Evolutionary conservation across 352 stramenopile genomes (phyloP).

Genomic region (Phytophthora ramorum): DNA sequence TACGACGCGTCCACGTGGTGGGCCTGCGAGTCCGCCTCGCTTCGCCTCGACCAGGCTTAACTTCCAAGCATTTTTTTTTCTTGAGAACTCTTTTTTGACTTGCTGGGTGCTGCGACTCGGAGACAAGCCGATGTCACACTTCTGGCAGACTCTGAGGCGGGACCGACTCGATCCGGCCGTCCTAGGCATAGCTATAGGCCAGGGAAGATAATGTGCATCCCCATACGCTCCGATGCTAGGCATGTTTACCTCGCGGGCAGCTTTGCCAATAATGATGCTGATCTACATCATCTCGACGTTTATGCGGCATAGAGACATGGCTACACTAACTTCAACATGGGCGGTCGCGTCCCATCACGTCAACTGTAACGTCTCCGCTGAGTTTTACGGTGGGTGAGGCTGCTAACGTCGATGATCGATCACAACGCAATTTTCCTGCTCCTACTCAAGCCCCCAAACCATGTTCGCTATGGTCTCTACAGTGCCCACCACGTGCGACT

Average conservation of each 20-base stretch:
- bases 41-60: background rate
- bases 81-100: constrained; percentile 5
- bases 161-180: background rate
- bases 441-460: constrained; percentile 6
- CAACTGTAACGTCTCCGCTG: constrained; percentile 1
- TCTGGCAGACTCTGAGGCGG: background rate
- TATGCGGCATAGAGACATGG: constrained; percentile 9
- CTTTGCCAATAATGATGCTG: constrained; percentile 6
- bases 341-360: constrained; percentile 2
- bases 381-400: constrained; percentile 13
- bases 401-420: too few relatives aligned
- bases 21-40: constrained; percentile 5
- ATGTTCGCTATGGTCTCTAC: constrained; percentile 15
- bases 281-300: constrained; percentile 16
- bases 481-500: constrained; percentile 11
- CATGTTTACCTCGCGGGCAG: background rate
- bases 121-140: constrained; percentile 28
- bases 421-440: constrained; percentile 34
- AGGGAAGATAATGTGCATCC: background rate
- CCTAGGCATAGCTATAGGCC: background rate
- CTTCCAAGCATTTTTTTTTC: background rate
- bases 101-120: constrained; percentile 21
- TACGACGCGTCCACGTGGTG: constrained; percentile 17
- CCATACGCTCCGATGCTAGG: background rate
- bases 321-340: constrained; percentile 27